These are phyloP conservation scores for Alisma plantagoaquatica DNA, from an alignment of 106 monocot genomes.

Conservation along the genomic window DNA sequence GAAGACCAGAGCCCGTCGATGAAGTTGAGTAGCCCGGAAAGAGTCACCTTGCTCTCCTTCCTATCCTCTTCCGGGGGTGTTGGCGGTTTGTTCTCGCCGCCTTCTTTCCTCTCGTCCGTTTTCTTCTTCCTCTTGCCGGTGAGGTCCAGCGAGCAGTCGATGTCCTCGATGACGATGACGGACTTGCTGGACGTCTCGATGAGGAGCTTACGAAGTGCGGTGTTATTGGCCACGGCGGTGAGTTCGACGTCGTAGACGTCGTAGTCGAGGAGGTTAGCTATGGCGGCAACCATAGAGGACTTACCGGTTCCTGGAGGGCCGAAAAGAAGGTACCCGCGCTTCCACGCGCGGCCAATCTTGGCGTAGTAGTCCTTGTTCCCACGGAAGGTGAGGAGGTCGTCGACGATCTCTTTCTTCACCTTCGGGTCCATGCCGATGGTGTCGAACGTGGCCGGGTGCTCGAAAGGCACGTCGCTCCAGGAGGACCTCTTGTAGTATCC, in stretches of 20 bases:
- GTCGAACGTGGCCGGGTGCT: slow-evolving; percentile 27
- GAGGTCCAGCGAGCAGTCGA: slow-evolving; percentile 15
- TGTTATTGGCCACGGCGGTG: too few species aligned
- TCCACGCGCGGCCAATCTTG: slow-evolving; percentile 18
- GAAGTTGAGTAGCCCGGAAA: too few species aligned
- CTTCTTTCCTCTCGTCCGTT: too few species aligned
- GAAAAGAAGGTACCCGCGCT: slow-evolving; percentile 25
- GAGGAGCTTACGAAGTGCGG: too few species aligned
- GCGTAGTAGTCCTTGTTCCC: slow-evolving; percentile 21
- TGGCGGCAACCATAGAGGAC: slow-evolving; percentile 16
- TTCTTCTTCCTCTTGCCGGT: neutral
- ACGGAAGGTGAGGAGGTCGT: slow-evolving; percentile 9
- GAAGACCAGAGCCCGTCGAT: too few species aligned
- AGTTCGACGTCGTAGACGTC: too few species aligned
- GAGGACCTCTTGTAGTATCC: neutral
- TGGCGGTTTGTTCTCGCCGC: too few species aligned
- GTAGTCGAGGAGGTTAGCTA: slow-evolving; percentile 23
- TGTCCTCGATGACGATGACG: slow-evolving; percentile 13
- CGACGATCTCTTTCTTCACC: slow-evolving; percentile 10
- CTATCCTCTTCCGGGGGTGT: too few species aligned
- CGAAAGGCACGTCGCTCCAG: slow-evolving; percentile 22
- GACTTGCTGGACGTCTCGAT: slow-evolving; percentile 7
- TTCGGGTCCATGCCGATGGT: slow-evolving; percentile 20
- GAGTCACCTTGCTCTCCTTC: too few species aligned
- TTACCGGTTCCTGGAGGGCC: slow-evolving; percentile 25